Evolutionary conservation across 306 rosid species (phyloP), one percentile per base, ranked within the genome.

Genomic region (Ormosia emarginata): DNA sequence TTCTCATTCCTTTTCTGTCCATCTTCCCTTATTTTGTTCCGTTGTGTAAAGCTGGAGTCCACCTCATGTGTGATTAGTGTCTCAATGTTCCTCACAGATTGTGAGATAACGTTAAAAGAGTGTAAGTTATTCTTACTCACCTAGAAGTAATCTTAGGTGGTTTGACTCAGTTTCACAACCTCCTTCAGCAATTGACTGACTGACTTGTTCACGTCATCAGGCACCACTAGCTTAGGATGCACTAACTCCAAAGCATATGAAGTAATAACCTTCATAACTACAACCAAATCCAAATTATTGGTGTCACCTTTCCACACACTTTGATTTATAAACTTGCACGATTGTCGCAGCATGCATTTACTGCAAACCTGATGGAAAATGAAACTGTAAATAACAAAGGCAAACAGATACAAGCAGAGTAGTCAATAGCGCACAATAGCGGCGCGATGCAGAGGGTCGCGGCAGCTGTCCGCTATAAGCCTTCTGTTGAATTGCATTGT

Each of bases 101-200:
- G 72, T n/a, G 39, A 33, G 57, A 53, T 36, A 47, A 49, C 11
- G 71, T 37, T 63, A 66, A 57, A 49, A 33, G 33, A 43, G n/a
- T 15, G 15, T 40, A 30, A 18, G 56, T 53, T 53, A 77, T 69
- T 58, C 72, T 53, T 36, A 9, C 39, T 66, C 74, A 80, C 82
- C 84, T 11, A 43, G 41, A 46, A 44, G 63, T 40, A 53, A 12
- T 75, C 50, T 79, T 79, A 71, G 62, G 75, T 41, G 49, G 85
- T 87, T 75, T 75, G 58, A 74, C 95, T 91, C 73, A 89, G 88
- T 77, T 87, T 89, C 87, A 91, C 49, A 74, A 84, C 71, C 85
- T 93, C 94, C 52, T 90, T 85, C 53, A 93, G 87, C 88, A 93
- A 71, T 65, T 85, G 86, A 78, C 84, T 75, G 29, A 90, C 82